Conservation (phyloP, 1,284 basidiomycete species). For the Cutaneotrichosporon daszewskae region DNA sequence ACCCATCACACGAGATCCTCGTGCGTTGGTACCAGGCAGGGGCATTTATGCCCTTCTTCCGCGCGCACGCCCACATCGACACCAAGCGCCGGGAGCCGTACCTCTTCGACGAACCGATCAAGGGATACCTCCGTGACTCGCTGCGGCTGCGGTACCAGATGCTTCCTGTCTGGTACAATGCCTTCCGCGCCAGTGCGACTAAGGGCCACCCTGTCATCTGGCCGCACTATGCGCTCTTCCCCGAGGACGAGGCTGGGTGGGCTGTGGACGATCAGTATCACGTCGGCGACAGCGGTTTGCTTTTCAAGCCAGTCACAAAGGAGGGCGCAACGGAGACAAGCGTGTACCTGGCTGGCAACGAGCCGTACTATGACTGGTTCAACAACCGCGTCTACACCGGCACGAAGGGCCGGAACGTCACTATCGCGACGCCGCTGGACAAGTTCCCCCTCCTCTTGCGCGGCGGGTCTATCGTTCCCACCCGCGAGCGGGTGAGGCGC, state of each 20-base stretch:
- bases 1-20: constrained; percentile 89
- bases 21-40: constrained; percentile 97
- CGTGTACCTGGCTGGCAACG: constrained; percentile 80
- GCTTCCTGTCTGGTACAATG: constrained; percentile 93
- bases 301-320: constrained; percentile 84
- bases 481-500: constrained; percentile 78
- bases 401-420: constrained; percentile 59
- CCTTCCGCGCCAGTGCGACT: constrained; percentile 78
- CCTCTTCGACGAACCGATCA: constrained; percentile 82
- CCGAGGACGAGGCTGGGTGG: constrained; percentile 76
- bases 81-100: constrained; percentile 96
- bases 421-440: constrained; percentile 68
- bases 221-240: constrained; percentile 91
- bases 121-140: constrained; percentile 69
- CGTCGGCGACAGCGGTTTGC: constrained; percentile 76
- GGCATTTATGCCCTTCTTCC: constrained; percentile 93
- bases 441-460: constrained; percentile 80
- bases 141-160: constrained; percentile 80
- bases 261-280: constrained; percentile 92
- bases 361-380: constrained; percentile 96
- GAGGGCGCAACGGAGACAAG: constrained; percentile 65
- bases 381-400: constrained; percentile 55
- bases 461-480: constrained; percentile 85
- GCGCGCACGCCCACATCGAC: constrained; percentile 96
- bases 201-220: constrained; percentile 77